A percentile compares a stretch with the other conserved stretches of the same genome.
phyloP scores from a whole-genome alignment of 768 basidiomycete species.

The Leccinum subtestaceum region DNA sequence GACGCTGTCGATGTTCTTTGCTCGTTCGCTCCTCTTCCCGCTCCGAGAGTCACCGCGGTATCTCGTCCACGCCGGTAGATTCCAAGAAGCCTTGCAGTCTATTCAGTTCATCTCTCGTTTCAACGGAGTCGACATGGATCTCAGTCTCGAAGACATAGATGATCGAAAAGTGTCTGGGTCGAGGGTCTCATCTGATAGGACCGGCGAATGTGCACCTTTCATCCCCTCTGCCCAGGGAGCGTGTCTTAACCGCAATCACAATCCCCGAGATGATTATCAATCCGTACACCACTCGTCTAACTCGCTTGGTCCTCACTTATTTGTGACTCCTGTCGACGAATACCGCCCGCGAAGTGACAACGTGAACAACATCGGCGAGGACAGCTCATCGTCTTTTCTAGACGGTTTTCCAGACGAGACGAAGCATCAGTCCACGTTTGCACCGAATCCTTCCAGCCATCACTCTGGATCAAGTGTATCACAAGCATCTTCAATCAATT shows the following conservation, averaged over 20 bases:
- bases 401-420: conserved; percentile 12
- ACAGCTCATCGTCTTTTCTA: conserved; percentile 19
- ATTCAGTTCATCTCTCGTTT: conserved; percentile 82
- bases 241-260: conserved; percentile 9
- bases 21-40: conserved; percentile 88
- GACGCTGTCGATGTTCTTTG: conserved; percentile 86
- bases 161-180: conserved; percentile 35
- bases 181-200: conserved; percentile 10
- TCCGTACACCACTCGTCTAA: conserved; percentile 30
- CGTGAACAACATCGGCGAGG: conserved; percentile 27
- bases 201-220: conserved; percentile 29
- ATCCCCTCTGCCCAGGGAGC: conserved; percentile 19
- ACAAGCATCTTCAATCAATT: conserved; percentile 38
- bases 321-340: conserved; percentile 24
- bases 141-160: conserved; percentile 72
- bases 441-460: conserved; percentile 28
- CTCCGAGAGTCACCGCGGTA: conserved; percentile 93
- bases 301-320: conserved; percentile 25
- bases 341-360: conserved; percentile 23
- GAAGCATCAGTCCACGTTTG: conserved; percentile 9
- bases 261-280: conserved; percentile 26
- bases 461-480: conserved; percentile 13
- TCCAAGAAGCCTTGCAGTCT: conserved; percentile 77
- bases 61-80: conserved; percentile 85
- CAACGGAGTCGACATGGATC: conserved; percentile 71